Evolutionary conservation across 208 protist genomes (phyloP).

Genomic region (Hexamita inflata): DNA sequence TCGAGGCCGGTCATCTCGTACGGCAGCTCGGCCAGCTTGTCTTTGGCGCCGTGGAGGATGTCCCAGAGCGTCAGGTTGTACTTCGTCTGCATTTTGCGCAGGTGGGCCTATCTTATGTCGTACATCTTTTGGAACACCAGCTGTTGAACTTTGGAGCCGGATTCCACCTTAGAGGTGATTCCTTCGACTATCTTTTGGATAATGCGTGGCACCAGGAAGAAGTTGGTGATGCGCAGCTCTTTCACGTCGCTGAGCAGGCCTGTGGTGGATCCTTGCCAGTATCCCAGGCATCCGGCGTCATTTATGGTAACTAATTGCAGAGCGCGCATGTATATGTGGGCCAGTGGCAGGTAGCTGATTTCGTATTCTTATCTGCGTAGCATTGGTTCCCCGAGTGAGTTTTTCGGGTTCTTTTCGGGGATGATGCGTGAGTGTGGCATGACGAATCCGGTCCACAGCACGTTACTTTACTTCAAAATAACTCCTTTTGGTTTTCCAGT

Average conservation of each 20-base stretch:
- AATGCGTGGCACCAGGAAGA: slow-evolving; percentile 26
- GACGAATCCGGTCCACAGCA: no score
- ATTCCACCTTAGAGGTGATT: slow-evolving; percentile 9
- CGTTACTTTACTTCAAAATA: no score
- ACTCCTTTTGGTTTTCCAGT: no score
- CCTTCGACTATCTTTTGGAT: slow-evolving; percentile 19
- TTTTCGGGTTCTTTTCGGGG: no score
- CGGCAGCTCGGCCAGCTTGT: not conserved
- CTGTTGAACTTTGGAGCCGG: not conserved
- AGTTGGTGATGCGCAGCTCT: slow-evolving; percentile 21
- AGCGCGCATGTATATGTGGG: slow-evolving; percentile 30
- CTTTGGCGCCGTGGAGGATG: not conserved
- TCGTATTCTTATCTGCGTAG: slow-evolving; percentile 16
- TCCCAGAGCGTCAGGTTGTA: not conserved
- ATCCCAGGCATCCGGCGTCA: not conserved
- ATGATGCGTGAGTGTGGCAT: no score
- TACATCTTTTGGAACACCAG: not conserved
- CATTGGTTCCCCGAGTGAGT: no score
- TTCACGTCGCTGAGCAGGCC: slow-evolving; percentile 7
- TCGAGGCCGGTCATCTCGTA: not conserved
- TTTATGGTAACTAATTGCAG: not conserved
- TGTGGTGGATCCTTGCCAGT: slow-evolving; percentile 1
- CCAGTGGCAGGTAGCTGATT: slow-evolving; percentile 22
- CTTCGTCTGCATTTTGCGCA: not conserved
- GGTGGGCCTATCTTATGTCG: not conserved